Base-by-base conservation (phyloP, 2,329 filamentous ascomycete genomes). In the Parasarocladium wereldwijsianum region DNA sequence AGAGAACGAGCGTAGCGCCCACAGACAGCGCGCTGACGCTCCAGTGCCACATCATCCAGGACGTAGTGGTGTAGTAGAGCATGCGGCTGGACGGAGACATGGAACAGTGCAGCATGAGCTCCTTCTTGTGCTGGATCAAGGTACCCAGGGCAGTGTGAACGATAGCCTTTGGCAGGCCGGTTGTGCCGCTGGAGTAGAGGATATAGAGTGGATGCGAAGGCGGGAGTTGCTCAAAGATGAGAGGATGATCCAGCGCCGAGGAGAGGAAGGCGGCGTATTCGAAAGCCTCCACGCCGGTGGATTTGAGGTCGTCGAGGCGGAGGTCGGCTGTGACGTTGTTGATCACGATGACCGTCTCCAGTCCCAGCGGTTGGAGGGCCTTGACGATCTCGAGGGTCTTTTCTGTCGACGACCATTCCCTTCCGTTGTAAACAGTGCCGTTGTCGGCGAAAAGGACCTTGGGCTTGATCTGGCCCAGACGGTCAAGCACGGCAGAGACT, bases 31-130 rank as follows among this genome's bases (percentile, higher is more conserved):
- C 83, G 1, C 83, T 87, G 13, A 94, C 70, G 23, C 86, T 76
- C 86, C 87, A 96, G 51, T 96, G 87, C 85, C 86, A 94, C 87
- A 96, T 96, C 86, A 98, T 96, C 90, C 86, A 94, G 0, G 84
- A 92, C 8, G 79, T 85, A 4, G 86, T 94, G 1, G 85, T 93
- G 57, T 86, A 94, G 58, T 94, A 94, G 52, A 94, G 81, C 46
- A 94, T 65, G 13, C 77, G 69, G 24, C 85, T 82, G 3, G 63
- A 59, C 0, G 76, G 66, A 7, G 66, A 64, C 38, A 98, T 73
- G 14, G 85, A 84, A 49, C 80, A 82, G 49, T 96, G 87, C 3
- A 96, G 63, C 26, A 78, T 67, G 47, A 93, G 86, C 50, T 96
- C 90, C 50, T 98, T 98, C 56, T 96, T 96, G 59, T 96, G 90